Evolutionary conservation across 306 rosid genomes (phyloP), one percentile per base, ranked within the genome.

Genomic region (Gleditsia sinensis): DNA sequence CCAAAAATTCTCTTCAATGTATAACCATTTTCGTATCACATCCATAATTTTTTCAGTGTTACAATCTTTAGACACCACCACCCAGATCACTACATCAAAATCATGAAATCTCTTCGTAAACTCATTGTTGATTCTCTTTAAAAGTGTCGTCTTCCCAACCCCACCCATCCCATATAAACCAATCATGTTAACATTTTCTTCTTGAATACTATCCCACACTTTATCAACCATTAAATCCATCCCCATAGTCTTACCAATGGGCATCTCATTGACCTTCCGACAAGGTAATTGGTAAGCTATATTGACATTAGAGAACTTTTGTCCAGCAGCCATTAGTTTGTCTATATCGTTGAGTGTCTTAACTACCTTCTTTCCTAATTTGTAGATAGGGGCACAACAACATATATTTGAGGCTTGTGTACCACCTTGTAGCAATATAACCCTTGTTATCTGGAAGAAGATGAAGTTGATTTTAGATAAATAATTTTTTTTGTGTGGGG

Each of bases 161-260:
- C 51, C 21, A 5, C 21, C 51, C 51, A 77, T 77, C 1, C 81
- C 81, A 24, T 60, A 60, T 1, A 77, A n/a, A 46, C 53, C 51
- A 6, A 46, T 46, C n/a, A 46, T 16, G 51, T 21, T 2, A 16
- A 46, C 51, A 46, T 46, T 46, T 46, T 46, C 51, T 46, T 46
- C 21, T 16, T 17, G 9, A 46, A 46, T 46, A n/a, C 21, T 46
- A 2, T n/a, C 21, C 51, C 8, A n/a, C 4, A 46, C 51, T 46
- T 46, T 46, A 46, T 46, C 21, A 46, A 16, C 21, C 51, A 46
- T 46, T 46, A 16, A 46, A 46, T 46, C 51, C 51, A 46, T 46
- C 4, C 51, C 21, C 21, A 43, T 1, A 43, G 49, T 43, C 49
- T 16, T 46, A 46, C 51, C 21, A 46, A 46, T 16, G 2, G 51